Evolutionary conservation across 2,329 filamentous ascomycete genomes (phyloP).

Genomic region (Aureobasidium sp.): DNA sequence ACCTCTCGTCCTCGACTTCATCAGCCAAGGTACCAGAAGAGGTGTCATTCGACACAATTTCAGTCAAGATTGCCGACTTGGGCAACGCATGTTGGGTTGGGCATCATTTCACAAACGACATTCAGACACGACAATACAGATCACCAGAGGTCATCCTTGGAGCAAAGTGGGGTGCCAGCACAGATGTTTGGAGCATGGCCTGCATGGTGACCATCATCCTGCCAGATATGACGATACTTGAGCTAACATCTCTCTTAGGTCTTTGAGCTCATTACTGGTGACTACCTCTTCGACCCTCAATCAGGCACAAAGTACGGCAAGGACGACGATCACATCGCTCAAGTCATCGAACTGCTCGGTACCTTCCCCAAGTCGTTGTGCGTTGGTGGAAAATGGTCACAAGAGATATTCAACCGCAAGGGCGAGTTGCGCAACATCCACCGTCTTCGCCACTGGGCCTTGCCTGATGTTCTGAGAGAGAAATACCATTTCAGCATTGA

Average conservation of each 20-base stretch:
- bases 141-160: slow-evolving; percentile 96
- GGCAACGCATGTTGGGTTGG: slow-evolving; percentile 98
- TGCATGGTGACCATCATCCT: slow-evolving; percentile 66
- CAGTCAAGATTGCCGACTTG: slow-evolving; percentile 96
- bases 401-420: slow-evolving; percentile 98
- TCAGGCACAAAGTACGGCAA: slow-evolving; percentile 99
- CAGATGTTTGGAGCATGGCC: slow-evolving; percentile 99
- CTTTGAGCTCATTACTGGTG: slow-evolving; percentile 95
- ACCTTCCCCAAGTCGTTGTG: slow-evolving; percentile 89
- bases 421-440: slow-evolving; percentile 97
- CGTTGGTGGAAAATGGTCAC: slow-evolving; percentile 90
- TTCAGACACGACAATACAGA: slow-evolving; percentile 93
- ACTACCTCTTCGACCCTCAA: slow-evolving; percentile 97
- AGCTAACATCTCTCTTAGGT: slow-evolving; percentile 49
- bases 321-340: slow-evolving; percentile 97
- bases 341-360: slow-evolving; percentile 94
- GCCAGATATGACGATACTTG: background rate
- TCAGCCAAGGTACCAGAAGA: slow-evolving; percentile 54
- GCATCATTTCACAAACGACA: slow-evolving; percentile 98
- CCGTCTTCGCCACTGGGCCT: slow-evolving; percentile 87
- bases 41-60: slow-evolving; percentile 68
- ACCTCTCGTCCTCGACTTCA: slow-evolving; percentile 54
- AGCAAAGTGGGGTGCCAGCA: slow-evolving; percentile 98
- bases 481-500: slow-evolving; percentile 93
- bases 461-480: slow-evolving; percentile 86